Base-by-base conservation (phyloP, 441 rosid genomes). In the Gossypium davidsonii region DNA sequence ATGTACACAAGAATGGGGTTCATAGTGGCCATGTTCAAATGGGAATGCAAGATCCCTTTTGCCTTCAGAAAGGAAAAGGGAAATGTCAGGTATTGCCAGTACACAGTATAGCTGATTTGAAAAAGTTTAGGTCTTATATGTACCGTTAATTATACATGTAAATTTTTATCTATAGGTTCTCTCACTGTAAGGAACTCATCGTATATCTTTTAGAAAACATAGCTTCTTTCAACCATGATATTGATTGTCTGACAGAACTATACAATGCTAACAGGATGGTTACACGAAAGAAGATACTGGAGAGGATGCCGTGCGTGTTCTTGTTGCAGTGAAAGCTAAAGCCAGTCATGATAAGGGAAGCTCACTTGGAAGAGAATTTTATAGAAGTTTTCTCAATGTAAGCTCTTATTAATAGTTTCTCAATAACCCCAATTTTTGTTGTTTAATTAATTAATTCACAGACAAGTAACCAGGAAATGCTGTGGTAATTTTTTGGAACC, bases 1-100 rank as follows among this genome's bases (percentile, higher is more conserved):
- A 83, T 64, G 57, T 86, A 49, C 70, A 77, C 46, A 73, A 53
- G 76, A 84, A 86, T 59, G 90, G 94, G 51, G 87, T 90, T 21
- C 97, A 92, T 66, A 90, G 91, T 31, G 98, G 98, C 52, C 97
- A 92, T 79, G 95, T 90, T 34, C 98, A 94, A 75, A 90, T 62
- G 9, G 85, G 91, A 68, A 83, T 89, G 63, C 76, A 74, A 1
- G 98, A 94, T 78, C 89, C 93, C 0, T 82, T 84, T 59, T 94
- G 98, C 80, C 69, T 70, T 37, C 81, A 76, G 56, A 83, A 76
- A 18, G 84, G 86, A 37, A 89, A 83, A 82, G 94, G 92, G 72
- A 84, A 73, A 86, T 94, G 98, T 86, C 83, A 89, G 93, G 97
- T 91, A 74, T 26, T 15, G 15, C 1, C 31, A 20, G 3, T 44